A percentile compares a stretch with the other conserved stretches of the same genome.
Evolutionary conservation across 2,329 filamentous ascomycete species (phyloP).

Genomic region (Cladosporium oxysporum): DNA sequence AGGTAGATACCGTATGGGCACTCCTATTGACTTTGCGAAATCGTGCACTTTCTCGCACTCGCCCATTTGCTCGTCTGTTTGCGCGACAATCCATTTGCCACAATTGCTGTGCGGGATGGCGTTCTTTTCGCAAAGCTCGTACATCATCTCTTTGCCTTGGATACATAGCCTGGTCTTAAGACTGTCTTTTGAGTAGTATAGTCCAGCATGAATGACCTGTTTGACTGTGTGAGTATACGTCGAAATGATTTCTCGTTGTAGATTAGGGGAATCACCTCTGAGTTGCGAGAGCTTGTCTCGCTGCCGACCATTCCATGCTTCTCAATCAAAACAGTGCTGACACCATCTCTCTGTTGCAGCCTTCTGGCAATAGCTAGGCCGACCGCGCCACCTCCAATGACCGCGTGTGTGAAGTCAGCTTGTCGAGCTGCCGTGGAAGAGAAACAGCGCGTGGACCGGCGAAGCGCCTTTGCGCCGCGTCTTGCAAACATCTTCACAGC

Average conservation of each 20-base stretch:
- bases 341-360: conserved; percentile 62
- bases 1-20: conserved; percentile 72
- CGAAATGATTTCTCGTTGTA: background rate
- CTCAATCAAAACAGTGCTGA: conserved; percentile 77
- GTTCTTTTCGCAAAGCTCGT: conserved; percentile 70
- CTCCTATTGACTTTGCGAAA: conserved; percentile 56
- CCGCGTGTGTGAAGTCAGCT: conserved; percentile 65
- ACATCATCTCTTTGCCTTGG: conserved; percentile 72
- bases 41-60: conserved; percentile 60
- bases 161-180: conserved; percentile 87
- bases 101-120: conserved; percentile 71
- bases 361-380: conserved; percentile 77
- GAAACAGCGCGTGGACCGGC: conserved; percentile 38
- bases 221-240: background rate
- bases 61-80: conserved; percentile 69
- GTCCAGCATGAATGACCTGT: conserved; percentile 86
- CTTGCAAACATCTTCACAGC: conserved; percentile 20
- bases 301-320: conserved; percentile 73
- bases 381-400: conserved; percentile 72
- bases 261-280: conserved; percentile 58
- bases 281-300: conserved; percentile 88
- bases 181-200: conserved; percentile 78
- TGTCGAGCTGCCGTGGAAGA: conserved; percentile 43
- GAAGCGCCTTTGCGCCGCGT: conserved; percentile 12
- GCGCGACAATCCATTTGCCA: conserved; percentile 95